Evolutionary conservation across 2,329 filamentous ascomycete genomes (phyloP).

Genomic region (Cladosporium sp.): DNA sequence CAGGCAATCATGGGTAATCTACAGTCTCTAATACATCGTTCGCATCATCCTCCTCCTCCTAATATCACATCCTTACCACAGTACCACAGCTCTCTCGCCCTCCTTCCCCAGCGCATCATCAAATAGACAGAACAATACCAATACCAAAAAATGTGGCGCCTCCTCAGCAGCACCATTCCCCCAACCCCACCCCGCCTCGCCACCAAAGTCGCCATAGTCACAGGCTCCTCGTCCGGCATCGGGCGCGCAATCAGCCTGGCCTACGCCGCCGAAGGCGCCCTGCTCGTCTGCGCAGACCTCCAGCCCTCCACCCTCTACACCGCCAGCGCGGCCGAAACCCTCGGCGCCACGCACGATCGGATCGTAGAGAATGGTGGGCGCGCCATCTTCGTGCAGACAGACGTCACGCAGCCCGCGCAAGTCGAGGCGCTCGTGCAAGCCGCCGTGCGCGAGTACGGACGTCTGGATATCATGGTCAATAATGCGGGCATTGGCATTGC

Average conservation of each 20-base stretch:
- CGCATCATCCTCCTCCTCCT: background rate
- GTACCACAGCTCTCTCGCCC: background rate
- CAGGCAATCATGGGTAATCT: background rate
- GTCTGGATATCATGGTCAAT: slow-evolving; percentile 70
- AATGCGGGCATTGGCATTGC: slow-evolving; percentile 69
- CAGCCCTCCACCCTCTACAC: slow-evolving; percentile 24
- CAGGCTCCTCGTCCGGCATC: slow-evolving; percentile 82
- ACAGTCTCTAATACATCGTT: background rate
- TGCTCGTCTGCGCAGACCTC: slow-evolving; percentile 33
- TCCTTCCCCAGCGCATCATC: background rate
- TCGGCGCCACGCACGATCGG: slow-evolving; percentile 36
- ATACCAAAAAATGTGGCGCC: background rate
- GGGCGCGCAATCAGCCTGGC: slow-evolving; percentile 80
- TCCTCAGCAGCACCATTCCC: background rate
- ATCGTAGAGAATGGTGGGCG: slow-evolving; percentile 34
- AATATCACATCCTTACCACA: background rate
- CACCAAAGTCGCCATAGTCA: slow-evolving; percentile 81
- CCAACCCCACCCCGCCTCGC: slow-evolving; percentile 53
- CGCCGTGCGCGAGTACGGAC: slow-evolving; percentile 62
- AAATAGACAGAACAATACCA: background rate
- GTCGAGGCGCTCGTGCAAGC: slow-evolving; percentile 37
- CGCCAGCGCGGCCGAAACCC: slow-evolving; percentile 23
- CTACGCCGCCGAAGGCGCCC: slow-evolving; percentile 69
- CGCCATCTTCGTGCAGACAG: slow-evolving; percentile 39
- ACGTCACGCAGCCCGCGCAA: slow-evolving; percentile 32